Conservation (phyloP, 305 asterid species). For the Caryopteris hybrid region DNA sequence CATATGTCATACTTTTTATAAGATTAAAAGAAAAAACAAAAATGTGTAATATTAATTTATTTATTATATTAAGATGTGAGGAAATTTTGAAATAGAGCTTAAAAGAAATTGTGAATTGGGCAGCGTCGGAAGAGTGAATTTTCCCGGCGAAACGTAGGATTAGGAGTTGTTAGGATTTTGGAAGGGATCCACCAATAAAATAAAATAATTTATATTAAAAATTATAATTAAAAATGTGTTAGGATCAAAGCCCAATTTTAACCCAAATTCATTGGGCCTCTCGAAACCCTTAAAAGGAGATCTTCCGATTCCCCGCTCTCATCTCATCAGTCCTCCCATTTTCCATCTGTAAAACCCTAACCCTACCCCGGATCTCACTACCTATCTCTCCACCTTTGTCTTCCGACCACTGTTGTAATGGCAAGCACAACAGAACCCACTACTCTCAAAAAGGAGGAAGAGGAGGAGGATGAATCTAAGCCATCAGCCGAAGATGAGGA, state of each 20-base stretch:
- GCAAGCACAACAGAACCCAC: conserved; percentile 42
- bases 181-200: too few species aligned
- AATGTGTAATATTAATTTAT: too few species aligned
- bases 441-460: conserved; percentile 32
- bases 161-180: too few species aligned
- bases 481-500: conserved; percentile 56
- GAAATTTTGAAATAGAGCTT: too few species aligned
- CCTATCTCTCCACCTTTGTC: not conserved
- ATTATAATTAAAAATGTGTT: not conserved
- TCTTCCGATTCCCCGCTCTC: not conserved
- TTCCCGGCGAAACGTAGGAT: too few species aligned
- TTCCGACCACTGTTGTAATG: conserved; percentile 14
- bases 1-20: too few species aligned
- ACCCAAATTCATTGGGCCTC: conserved; percentile 23
- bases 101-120: too few species aligned
- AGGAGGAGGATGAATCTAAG: conserved; percentile 42
- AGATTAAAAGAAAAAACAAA: too few species aligned
- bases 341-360: conserved; percentile 21
- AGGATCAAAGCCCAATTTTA: conserved; percentile 2
- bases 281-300: conserved; percentile 16
- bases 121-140: too few species aligned
- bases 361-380: conserved; percentile 34
- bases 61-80: too few species aligned
- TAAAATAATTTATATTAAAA: not conserved
- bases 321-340: not conserved